Percentiles rank a stretch among this genome's conserved stretches.
Conservation (phyloP, 2,329 filamentous ascomycete genomes). For the Monilinia laxa region DNA sequence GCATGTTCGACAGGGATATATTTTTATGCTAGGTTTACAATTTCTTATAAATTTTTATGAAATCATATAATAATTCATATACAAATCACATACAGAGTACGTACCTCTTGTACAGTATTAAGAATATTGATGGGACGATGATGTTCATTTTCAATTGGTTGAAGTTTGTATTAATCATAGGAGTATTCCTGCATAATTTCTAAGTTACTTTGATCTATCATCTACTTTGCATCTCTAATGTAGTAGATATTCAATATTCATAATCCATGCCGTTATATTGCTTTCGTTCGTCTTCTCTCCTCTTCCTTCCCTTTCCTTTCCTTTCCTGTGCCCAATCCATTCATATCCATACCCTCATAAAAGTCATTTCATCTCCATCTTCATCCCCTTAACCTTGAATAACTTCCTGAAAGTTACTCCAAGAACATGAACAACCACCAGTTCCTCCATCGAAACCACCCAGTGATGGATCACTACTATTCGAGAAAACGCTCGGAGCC, state of each 20-base stretch:
- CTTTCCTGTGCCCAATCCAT: not conserved
- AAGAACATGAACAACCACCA: slow-evolving; percentile 62
- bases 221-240: slow-evolving; percentile 15
- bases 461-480: slow-evolving; percentile 45
- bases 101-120: not conserved
- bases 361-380: slow-evolving; percentile 6
- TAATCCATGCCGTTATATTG: slow-evolving; percentile 13
- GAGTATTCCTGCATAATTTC: not conserved
- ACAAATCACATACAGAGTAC: no score
- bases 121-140: not conserved
- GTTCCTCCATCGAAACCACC: slow-evolving; percentile 64
- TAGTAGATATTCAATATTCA: slow-evolving; percentile 15
- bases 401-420: slow-evolving; percentile 49
- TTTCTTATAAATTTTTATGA: not conserved
- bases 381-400: slow-evolving; percentile 12
- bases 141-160: not conserved
- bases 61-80: not conserved
- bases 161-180: not conserved
- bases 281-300: not conserved
- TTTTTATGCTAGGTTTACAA: not conserved
- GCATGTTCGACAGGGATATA: not conserved
- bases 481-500: slow-evolving; percentile 41
- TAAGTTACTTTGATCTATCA: slow-evolving; percentile 10
- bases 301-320: not conserved
- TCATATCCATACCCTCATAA: slow-evolving; percentile 9